Base-by-base conservation (phyloP, 495 filamentous ascomycete species). In the Hyaloscypha hepaticicola region DNA sequence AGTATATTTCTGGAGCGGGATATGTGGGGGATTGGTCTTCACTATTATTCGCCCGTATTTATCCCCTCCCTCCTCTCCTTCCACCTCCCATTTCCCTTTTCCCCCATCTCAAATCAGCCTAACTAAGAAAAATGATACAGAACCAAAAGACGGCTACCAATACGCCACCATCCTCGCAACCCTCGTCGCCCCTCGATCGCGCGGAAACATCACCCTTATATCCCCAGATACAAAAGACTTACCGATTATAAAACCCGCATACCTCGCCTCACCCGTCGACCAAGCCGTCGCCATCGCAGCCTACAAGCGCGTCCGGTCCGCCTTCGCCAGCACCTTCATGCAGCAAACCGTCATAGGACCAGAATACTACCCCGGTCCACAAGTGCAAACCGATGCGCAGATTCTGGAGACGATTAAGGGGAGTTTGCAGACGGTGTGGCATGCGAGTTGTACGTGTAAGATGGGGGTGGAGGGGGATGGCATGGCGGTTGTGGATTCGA, bases 231-330 rank as follows among this genome's bases (percentile, higher is more conserved):
- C 77, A 0, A 31, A 55, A 0, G 78, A 80, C 57, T 68, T 71
- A 0, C 87, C 87, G 0, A 59, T 83, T 19, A 82, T 90, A 66
- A 78, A 85, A 60, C 79, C 80, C 0, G 78, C 79, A 61, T 88
- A 78, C 77, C 77, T 90, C 1, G 76, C 69, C 19, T 74, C 84
- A 19, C 77, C 77, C 14, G 73, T 78, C 0, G 87, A 90, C 59
- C 65, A 73, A n/a, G 83, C 84, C 48, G 68, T 88, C 14, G 77
- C 80, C 0, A 64, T 89, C 34, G 82, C 80, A 0, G 81, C 75
- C 3, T 83, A 84, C 75, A 82, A 80, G 69, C 81, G 86, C 11
- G 69, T 74, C 1, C 80, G 87, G 0, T 55, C 80, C 27, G 68
- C 76, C 0, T 82, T 76, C 53, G 61, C 66, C 6, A 76, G 73